A percentile compares a stretch with the other conserved stretches of the same genome.
These are phyloP conservation scores for Populus hybrid DNA, from an alignment of 441 rosid genomes.

Conservation along the genomic window DNA sequence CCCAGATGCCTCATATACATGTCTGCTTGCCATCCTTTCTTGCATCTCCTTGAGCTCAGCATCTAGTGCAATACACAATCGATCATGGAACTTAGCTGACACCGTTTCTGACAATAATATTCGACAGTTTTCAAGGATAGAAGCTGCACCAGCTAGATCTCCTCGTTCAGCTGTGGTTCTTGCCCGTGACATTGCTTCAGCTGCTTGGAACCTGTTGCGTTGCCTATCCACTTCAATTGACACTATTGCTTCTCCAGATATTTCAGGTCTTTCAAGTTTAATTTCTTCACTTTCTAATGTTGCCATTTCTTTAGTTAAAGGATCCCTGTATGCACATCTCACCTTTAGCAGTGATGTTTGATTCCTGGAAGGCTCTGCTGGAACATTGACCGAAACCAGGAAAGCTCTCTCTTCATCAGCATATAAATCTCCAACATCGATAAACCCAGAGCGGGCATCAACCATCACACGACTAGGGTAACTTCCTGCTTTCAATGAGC, in stretches of 20 bases:
- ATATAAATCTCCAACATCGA: slow-evolving; percentile 87
- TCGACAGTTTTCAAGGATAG: slow-evolving; percentile 64
- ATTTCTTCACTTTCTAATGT: slow-evolving; percentile 57
- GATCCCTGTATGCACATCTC: slow-evolving; percentile 76
- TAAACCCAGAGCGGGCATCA: slow-evolving; percentile 49
- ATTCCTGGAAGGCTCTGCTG: slow-evolving; percentile 37
- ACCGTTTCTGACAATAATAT: slow-evolving; percentile 52
- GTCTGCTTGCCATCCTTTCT: slow-evolving; percentile 93
- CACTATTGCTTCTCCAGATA: slow-evolving; percentile 37
- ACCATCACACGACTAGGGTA: slow-evolving; percentile 50
- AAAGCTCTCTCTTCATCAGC: slow-evolving; percentile 98
- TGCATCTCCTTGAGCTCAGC: slow-evolving; percentile 96
- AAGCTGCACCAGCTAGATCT: slow-evolving; percentile 66
- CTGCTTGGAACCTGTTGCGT: slow-evolving; percentile 83
- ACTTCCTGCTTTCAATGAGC: slow-evolving; percentile 79
- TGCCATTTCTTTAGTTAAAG: slow-evolving; percentile 58
- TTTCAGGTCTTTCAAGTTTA: slow-evolving; percentile 57
- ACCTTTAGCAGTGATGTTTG: slow-evolving; percentile 61
- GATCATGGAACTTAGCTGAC: slow-evolving; percentile 67
- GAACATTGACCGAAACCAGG: slow-evolving; percentile 61
- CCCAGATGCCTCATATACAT: slow-evolving; percentile 86
- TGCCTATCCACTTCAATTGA: slow-evolving; percentile 95
- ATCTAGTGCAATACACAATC: slow-evolving; percentile 73
- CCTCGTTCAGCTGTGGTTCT: slow-evolving; percentile 78
- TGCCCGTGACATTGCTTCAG: slow-evolving; percentile 78